Evolutionary conservation across 2,329 filamentous ascomycete genomes (phyloP).

Genomic region (Lojkania enalia): DNA sequence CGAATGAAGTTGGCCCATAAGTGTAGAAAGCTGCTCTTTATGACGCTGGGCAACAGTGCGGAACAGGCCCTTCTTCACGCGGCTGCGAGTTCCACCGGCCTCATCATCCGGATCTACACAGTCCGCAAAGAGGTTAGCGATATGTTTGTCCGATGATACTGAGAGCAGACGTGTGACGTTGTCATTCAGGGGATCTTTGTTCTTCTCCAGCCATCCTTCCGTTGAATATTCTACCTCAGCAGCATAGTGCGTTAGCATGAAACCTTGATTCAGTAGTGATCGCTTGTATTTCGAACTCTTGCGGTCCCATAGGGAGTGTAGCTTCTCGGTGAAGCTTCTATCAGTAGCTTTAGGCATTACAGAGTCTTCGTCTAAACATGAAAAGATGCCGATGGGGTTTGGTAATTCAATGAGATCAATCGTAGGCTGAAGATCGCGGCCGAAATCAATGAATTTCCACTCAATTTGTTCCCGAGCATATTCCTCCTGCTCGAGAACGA

Average conservation of each 20-base stretch:
- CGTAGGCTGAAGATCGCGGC: constrained; percentile 92
- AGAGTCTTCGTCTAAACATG: constrained; percentile 94
- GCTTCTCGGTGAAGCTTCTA: constrained; percentile 93
- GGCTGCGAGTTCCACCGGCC: constrained; percentile 65
- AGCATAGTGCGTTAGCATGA: constrained; percentile 95
- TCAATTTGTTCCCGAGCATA: constrained; percentile 97
- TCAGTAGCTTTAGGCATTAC: constrained; percentile 99
- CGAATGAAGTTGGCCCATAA: constrained; percentile 92
- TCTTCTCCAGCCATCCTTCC: constrained; percentile 95
- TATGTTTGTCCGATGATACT: constrained; percentile 77
- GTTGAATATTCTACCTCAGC: constrained; percentile 98
- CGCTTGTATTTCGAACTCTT: constrained; percentile 92
- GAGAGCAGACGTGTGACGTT: constrained; percentile 90
- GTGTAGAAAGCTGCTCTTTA: constrained; percentile 95
- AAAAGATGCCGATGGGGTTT: constrained; percentile 98
- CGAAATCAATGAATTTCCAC: constrained; percentile 99
- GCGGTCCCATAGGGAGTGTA: constrained; percentile 95
- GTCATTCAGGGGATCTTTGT: constrained; percentile 97
- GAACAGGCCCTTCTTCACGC: constrained; percentile 97
- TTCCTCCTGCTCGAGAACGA: constrained; percentile 96
- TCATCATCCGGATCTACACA: constrained; percentile 84
- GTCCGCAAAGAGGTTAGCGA: constrained; percentile 83
- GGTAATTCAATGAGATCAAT: constrained; percentile 96
- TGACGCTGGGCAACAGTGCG: constrained; percentile 94
- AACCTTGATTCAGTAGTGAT: constrained; percentile 85